Conservation (phyloP, 495 filamentous ascomycete genomes). For the Annulohypoxylon moriforme region DNA sequence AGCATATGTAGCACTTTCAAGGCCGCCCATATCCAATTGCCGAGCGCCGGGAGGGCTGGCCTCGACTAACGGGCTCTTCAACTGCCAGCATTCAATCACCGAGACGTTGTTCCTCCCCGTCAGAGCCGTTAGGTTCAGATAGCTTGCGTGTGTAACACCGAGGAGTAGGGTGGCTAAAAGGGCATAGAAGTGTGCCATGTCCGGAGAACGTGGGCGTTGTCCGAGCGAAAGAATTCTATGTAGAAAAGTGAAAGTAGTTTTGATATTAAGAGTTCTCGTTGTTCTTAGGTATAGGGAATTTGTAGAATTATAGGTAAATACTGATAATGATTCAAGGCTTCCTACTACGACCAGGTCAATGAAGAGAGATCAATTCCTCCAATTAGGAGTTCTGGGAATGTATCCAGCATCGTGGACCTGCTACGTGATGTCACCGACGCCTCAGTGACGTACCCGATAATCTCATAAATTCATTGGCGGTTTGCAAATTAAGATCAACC, state of each 20-base stretch:
- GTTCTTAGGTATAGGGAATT: not conserved
- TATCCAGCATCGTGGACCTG: not conserved
- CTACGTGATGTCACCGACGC: not conserved
- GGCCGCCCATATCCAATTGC: conserved; percentile 51
- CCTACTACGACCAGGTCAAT: no score
- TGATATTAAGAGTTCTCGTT: not conserved
- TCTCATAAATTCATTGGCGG: not conserved
- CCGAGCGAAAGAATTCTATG: no score
- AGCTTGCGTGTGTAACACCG: conserved; percentile 4
- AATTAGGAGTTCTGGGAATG: no score
- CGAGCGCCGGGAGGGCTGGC: conserved; percentile 54
- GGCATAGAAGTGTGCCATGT: conserved; percentile 8
- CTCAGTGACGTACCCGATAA: not conserved
- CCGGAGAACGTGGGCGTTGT: not conserved
- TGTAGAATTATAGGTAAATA: not conserved
- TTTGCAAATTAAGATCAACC: not conserved
- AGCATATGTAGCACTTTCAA: conserved; percentile 53
- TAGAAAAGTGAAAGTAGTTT: not conserved
- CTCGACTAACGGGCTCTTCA: conserved; percentile 53
- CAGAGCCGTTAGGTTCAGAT: conserved; percentile 41
- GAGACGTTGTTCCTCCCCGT: conserved; percentile 49
- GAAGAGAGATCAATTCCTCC: no score
- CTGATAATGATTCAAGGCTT: not conserved
- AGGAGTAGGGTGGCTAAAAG: conserved; percentile 2
- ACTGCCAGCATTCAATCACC: conserved; percentile 66